Base-by-base conservation (phyloP, 139 green algal species). In the Chlorella ohadii region DNA sequence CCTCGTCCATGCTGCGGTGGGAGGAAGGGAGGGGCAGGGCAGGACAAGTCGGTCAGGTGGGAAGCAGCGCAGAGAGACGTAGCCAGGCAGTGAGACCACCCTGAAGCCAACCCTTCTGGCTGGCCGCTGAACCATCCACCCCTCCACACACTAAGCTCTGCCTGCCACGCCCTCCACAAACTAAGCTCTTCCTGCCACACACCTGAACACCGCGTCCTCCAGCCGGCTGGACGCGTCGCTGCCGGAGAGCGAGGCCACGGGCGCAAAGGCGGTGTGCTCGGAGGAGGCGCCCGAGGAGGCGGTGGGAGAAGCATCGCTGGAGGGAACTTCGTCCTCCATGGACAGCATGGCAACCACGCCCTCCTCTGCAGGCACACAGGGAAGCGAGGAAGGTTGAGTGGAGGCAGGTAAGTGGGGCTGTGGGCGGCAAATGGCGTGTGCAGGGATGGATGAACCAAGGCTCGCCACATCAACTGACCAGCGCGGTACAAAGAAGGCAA, bases 1-100 rank as follows among this genome's bases (percentile, higher is more conserved):
- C 77, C 77, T 74, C 61, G 27, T 82, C 77, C 77, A 82, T 82
- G 77, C 77, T 81, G 75, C 75, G 68, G 55, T 47, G 55, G 0
- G 28, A 36, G 38, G 68, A 33, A 36, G 38, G 34, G 36, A 36
- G 38, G 56, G 34, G 4, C 7, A 34, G 34, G 44, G 34, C 57
- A 59, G 44, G 44, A 28, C 20, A 78, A n/a, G n/a, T n/a, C n/a
- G n/a, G n/a, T n/a, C n/a, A n/a, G n/a, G n/a, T n/a, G n/a, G n/a
- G n/a, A n/a, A n/a, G n/a, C n/a, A n/a, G n/a, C n/a, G n/a, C n/a
- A n/a, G n/a, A n/a, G n/a, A n/a, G n/a, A n/a, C n/a, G n/a, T n/a
- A n/a, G n/a, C n/a, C n/a, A n/a, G n/a, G n/a, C n/a, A n/a, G n/a
- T n/a, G n/a, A n/a, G n/a, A n/a, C n/a, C n/a, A n/a, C n/a, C n/a